Evolutionary conservation across 2,329 filamentous ascomycete species (phyloP).

Genomic region (Clarireedia sp.): DNA sequence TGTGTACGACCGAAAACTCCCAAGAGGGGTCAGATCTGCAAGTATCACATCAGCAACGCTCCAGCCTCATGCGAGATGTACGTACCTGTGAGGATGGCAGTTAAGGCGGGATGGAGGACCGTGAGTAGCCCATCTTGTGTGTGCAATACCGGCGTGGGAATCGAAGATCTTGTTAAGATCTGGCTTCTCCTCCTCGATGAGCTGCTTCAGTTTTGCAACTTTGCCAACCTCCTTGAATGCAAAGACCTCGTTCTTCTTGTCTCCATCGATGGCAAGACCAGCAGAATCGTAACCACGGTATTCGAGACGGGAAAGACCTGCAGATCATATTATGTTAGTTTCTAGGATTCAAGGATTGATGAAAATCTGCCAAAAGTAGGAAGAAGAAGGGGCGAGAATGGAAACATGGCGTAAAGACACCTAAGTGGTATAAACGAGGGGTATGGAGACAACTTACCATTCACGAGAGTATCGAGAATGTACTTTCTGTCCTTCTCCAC

Average conservation of each 20-base stretch:
- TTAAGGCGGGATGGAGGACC: conserved; percentile 87
- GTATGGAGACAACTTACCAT: conserved; percentile 45
- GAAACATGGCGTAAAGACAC: not conserved
- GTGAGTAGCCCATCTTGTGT: conserved; percentile 98
- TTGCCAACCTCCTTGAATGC: conserved; percentile 99
- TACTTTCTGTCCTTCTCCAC: conserved; percentile 98
- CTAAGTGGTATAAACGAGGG: conserved; percentile 4
- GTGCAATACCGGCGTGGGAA: conserved; percentile 95
- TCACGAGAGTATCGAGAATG: conserved; percentile 92
- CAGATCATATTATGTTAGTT: not conserved
- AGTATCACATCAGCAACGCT: conserved; percentile 14
- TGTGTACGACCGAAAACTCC: conserved; percentile 98
- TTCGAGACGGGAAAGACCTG: conserved; percentile 74
- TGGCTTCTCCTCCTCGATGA: conserved; percentile 76
- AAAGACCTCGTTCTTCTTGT: conserved; percentile 97
- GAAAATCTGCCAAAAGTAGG: not conserved
- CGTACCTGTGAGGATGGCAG: conserved; percentile 96
- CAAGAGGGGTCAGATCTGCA: conserved; percentile 81
- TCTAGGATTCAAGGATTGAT: not conserved
- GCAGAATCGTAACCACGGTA: conserved; percentile 98
- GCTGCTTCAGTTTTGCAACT: conserved; percentile 90
- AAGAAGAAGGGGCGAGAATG: not conserved
- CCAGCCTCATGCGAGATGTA: not conserved
- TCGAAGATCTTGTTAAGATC: conserved; percentile 92
- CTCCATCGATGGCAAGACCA: conserved; percentile 88